These are phyloP conservation scores for Epichloe brachyelytri DNA, from an alignment of 2,329 filamentous ascomycete genomes.

Conservation along the genomic window DNA sequence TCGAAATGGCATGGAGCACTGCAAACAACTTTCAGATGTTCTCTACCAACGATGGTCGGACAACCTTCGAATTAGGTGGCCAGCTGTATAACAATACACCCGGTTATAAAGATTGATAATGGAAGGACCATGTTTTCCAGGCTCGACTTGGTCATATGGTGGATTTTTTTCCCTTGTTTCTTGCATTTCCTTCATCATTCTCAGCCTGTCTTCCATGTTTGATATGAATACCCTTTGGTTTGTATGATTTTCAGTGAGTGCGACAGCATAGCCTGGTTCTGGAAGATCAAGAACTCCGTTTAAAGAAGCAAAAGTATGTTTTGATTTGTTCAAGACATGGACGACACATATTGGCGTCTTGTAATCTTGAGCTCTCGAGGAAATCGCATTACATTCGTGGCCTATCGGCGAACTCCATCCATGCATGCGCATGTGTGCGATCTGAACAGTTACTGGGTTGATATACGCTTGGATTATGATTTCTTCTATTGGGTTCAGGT, in stretches of 20 bases:
- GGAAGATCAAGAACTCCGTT: constrained; percentile 2
- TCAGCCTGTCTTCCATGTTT: neutral
- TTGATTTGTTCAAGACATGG: constrained; percentile 4
- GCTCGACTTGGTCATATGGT: neutral
- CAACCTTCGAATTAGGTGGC: constrained; percentile 63
- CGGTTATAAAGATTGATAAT: neutral
- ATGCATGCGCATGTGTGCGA: neutral
- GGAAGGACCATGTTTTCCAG: neutral
- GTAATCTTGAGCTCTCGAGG: neutral
- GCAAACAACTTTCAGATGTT: constrained; percentile 76
- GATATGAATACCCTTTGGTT: constrained; percentile 6
- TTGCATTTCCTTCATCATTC: neutral
- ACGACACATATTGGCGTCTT: neutral
- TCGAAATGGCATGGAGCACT: constrained; percentile 76
- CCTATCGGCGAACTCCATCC: neutral
- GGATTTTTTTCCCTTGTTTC: neutral
- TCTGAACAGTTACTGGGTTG: neutral
- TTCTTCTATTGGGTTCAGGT: neutral
- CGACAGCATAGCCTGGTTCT: constrained; percentile 9
- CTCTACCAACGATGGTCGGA: constrained; percentile 86
- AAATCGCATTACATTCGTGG: neutral
- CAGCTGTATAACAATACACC: constrained; percentile 20
- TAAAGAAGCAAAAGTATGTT: constrained; percentile 1
- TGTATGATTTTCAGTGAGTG: constrained; percentile 10
- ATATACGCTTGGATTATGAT: constrained; percentile 1